Base-by-base conservation (phyloP, 192 early-diverging fungal genomes). In the Rhizoclosmatium sp. region DNA sequence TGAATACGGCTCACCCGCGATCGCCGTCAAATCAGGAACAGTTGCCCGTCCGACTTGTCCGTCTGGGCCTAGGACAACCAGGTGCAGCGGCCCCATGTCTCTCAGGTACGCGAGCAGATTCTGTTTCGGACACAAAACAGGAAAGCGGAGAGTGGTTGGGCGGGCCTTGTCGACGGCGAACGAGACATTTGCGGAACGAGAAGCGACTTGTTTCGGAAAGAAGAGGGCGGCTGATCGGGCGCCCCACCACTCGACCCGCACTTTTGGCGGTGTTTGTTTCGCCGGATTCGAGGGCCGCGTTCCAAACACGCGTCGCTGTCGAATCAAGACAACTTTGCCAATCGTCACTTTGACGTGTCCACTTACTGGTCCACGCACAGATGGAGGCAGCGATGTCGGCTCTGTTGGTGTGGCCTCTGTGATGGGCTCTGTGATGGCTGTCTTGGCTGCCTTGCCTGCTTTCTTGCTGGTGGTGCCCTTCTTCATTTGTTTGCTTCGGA, bases 191-290 rank as follows among this genome's bases (percentile, higher is more conserved):
- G 41, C 71, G 48, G 4, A 65, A 14, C 14, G 12, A 73, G 16
- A 31, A 66, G 42, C 23, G 61, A 56, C 69, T 60, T 48, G 41
- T 47, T 9, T 48, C 31, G 39, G 59, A 46, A 65, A 41, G 42
- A 80, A 68, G 40, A 65, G 48, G n/a, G 59, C 49, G 39, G 71
- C 80, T 10, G 71, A 60, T 14, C 66, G 65, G 47, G 59, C 71
- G 41, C 83, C 83, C 80, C 83, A 84, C 80, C 83, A 82, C 0
- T n/a, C 9, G 3, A 81, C 19, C 23, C 51, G 71, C 5, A 82
- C 78, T n/a, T 69, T 69, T n/a, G 76, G 48, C 31, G 40, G n/a
- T 54, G 51, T 54, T 54, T 54, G 47, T 62, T 31, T 31, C 31
- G 31, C 31, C 31, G 31, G 31, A 31, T 31, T 31, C 31, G 31